Evolutionary conservation across 2,329 filamentous ascomycete species (phyloP).

Genomic region (Fonsecaea nubica): DNA sequence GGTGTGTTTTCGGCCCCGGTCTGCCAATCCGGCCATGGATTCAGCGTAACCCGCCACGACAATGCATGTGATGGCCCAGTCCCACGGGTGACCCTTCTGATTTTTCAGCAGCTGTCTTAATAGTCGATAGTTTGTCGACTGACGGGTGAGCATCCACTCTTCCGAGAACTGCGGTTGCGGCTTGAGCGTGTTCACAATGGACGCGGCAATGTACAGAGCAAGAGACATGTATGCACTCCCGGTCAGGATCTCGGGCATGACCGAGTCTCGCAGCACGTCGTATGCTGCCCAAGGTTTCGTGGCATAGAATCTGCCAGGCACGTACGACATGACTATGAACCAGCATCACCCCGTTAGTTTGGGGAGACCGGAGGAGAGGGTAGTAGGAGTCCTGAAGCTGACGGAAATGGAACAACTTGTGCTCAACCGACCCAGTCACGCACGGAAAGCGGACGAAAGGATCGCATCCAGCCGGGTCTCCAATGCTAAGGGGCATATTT

Average conservation of each 20-base stretch:
- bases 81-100: neutral
- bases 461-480: neutral
- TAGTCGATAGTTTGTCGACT: neutral
- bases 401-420: slow-evolving; percentile 13
- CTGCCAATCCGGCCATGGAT: neutral
- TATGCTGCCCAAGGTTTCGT: neutral
- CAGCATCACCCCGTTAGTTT: neutral
- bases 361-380: neutral
- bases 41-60: slow-evolving; percentile 3
- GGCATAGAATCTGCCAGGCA: slow-evolving; percentile 3
- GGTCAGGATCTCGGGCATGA: slow-evolving; percentile 7
- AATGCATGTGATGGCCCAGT: slow-evolving; percentile 1
- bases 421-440: neutral
- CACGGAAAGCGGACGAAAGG: slow-evolving; percentile 1
- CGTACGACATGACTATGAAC: slow-evolving; percentile 5
- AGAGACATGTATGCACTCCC: slow-evolving; percentile 5
- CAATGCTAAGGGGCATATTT: neutral
- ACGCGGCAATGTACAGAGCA: neutral
- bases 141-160: slow-evolving; percentile 3
- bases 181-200: slow-evolving; percentile 6
- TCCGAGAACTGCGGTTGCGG: neutral
- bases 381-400: neutral
- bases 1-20: neutral
- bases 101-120: slow-evolving; percentile 2
- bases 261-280: slow-evolving; percentile 6